A percentile compares a stretch with the other conserved stretches of the same genome.
phyloP scores from a whole-genome alignment of 495 filamentous ascomycete species.

The Trichoderma orchidacearum region DNA sequence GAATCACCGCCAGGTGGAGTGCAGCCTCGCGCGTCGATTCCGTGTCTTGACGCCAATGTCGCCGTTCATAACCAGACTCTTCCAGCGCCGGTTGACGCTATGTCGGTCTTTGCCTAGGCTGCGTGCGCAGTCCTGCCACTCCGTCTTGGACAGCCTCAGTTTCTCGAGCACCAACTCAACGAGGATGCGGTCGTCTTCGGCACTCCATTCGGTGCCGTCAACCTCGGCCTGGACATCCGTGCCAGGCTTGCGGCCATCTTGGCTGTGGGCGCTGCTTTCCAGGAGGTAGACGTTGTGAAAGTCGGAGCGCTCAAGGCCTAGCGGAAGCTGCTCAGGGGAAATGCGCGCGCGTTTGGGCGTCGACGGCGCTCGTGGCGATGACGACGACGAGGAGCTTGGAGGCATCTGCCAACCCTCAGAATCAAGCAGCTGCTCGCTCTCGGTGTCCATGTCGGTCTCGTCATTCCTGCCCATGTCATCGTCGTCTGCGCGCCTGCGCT shows the following conservation, averaged over 20 bases:
- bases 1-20: slow-evolving; percentile 37
- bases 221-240: slow-evolving; percentile 26
- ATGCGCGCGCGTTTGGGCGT: slow-evolving; percentile 58
- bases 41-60: slow-evolving; percentile 44
- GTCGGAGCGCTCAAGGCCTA: slow-evolving; percentile 50
- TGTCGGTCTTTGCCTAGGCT: slow-evolving; percentile 51
- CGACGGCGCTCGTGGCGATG: slow-evolving; percentile 26
- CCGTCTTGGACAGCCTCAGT: slow-evolving; percentile 53
- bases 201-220: slow-evolving; percentile 42
- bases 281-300: slow-evolving; percentile 43
- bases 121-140: slow-evolving; percentile 70
- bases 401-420: slow-evolving; percentile 2
- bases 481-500: slow-evolving; percentile 42
- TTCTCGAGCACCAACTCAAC: slow-evolving; percentile 66
- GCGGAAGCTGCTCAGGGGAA: slow-evolving; percentile 50
- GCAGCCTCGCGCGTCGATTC: slow-evolving; percentile 29
- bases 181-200: slow-evolving; percentile 55
- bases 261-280: slow-evolving; percentile 15
- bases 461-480: slow-evolving; percentile 34
- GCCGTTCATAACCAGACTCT: slow-evolving; percentile 46
- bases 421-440: slow-evolving; percentile 22
- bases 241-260: slow-evolving; percentile 16
- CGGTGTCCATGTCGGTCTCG: slow-evolving; percentile 17
- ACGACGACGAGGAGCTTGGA: background rate
- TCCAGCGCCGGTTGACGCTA: slow-evolving; percentile 58